These are phyloP conservation scores for Rhodotorula sp. DNA, from an alignment of 1,284 basidiomycete species.

Conservation along the genomic window DNA sequence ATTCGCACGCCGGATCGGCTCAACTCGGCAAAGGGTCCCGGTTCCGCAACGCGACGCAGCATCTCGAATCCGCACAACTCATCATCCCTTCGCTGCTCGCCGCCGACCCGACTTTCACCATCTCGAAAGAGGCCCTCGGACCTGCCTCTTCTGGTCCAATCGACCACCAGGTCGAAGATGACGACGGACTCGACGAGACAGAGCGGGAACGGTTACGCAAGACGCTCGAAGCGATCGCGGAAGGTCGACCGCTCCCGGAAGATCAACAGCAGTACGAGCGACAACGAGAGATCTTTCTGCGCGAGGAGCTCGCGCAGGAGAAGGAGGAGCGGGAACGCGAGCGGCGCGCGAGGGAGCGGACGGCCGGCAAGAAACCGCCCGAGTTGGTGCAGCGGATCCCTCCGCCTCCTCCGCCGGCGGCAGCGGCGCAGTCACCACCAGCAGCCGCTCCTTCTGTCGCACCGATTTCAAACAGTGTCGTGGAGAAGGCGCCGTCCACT, in stretches of 20 bases:
- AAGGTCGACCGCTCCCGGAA: conserved; percentile 12
- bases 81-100: conserved; percentile 38
- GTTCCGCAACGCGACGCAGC: conserved; percentile 27
- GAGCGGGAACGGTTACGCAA: conserved; percentile 23
- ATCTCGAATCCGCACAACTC: conserved; percentile 37
- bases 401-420: neutral
- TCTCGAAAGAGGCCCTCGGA: conserved; percentile 13
- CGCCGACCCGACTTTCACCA: conserved; percentile 18
- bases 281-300: conserved; percentile 18
- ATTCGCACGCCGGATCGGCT: conserved; percentile 16
- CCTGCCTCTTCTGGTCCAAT: neutral
- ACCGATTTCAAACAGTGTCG: neutral
- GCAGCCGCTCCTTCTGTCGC: neutral
- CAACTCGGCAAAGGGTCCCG: conserved; percentile 24
- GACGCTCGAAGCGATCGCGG: conserved; percentile 27
- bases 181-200: conserved; percentile 7
- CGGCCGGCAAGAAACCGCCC: conserved; percentile 25
- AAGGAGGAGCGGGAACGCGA: conserved; percentile 1
- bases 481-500: neutral
- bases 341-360: conserved; percentile 4
- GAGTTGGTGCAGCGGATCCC: neutral
- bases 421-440: neutral
- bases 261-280: conserved; percentile 22
- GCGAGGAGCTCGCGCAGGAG: conserved; percentile 15
- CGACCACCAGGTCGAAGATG: neutral